A percentile compares a stretch with the other conserved stretches of the same genome.
Conservation (phyloP, 139 green algal genomes). For the Dunaliella primolecta region DNA sequence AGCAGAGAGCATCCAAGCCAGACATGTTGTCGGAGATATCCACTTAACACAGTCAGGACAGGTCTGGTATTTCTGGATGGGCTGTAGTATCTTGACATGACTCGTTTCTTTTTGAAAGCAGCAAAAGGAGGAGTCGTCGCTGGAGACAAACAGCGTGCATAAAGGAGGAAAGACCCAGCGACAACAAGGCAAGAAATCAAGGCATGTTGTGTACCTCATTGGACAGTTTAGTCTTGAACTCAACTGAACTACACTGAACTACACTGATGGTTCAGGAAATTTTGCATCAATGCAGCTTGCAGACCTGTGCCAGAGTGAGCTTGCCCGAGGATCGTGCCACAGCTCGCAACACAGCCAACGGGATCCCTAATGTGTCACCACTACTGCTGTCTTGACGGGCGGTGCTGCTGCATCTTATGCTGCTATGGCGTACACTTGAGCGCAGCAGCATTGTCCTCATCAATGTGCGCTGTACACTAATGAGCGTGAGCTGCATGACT, state of each 20-base stretch:
- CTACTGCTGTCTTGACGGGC: not conserved
- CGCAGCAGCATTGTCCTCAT: not conserved
- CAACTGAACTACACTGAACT: not conserved
- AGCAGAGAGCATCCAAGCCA: too few species aligned
- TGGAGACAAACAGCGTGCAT: too few species aligned
- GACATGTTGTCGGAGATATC: too few species aligned
- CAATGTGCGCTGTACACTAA: too few species aligned
- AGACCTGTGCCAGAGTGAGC: not conserved
- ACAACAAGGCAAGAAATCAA: not conserved
- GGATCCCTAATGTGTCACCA: not conserved
- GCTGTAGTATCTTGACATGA: not conserved
- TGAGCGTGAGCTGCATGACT: too few species aligned
- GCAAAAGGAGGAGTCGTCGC: not conserved
- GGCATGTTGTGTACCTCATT: too few species aligned
- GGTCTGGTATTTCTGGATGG: not conserved
- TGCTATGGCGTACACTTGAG: not conserved
- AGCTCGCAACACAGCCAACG: not conserved
- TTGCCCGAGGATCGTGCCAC: not conserved
- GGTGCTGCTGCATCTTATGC: not conserved
- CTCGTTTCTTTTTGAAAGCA: not conserved
- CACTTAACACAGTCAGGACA: not conserved
- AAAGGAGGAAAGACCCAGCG: not conserved
- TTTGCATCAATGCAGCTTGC: not conserved
- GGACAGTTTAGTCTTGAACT: not conserved
- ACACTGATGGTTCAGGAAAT: not conserved